Base-by-base conservation (phyloP, 1,284 basidiomycete species). In the Farysia itapuensis region DNA sequence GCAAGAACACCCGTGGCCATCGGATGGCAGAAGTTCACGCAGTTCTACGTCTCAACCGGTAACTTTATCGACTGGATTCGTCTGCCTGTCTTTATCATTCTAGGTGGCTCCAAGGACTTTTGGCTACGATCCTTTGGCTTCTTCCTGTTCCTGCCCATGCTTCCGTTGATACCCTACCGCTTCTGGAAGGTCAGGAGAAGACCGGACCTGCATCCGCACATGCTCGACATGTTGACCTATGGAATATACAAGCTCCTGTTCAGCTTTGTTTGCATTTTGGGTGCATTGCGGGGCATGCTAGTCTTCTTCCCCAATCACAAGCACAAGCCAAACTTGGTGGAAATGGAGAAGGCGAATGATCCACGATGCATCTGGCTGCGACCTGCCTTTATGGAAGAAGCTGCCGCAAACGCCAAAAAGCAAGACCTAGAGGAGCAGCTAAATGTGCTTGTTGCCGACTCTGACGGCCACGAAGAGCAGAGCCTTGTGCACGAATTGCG, bases 11-110 rank as follows among this genome's bases (percentile, higher is more conserved):
- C 43, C 9, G 43, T 45, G 14, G 43, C 39, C 4, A 46, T 50
- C 20, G 42, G 38, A 20, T 46, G 43, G 46, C 48, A 58, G 25
- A 58, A 58, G 37, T 58, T 58, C 35, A 51, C 43, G 3, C 54
- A 51, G 35, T 51, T 58, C 48, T 58, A 58, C 43, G 47, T 45
- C 40, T 40, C 43, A 4, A 51, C 43, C 0, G 47, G 43, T 29
- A 58, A 58, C 48, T 47, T 58, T 31, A 51, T 58, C 43, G 48
- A 58, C 40, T 58, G 54, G 54, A 50, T 58, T 26, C 39, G 54
- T 15, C 34, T 58, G 9, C 54, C 48, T 30, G 38, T 51, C 39
- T 51, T 58, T 24, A 38, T 58, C 24, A n/a, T 58, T 2, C 37
- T 58, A 15, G 47, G 47, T 8, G 48, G 43, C 15, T 25, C 24